These are phyloP conservation scores for Scheffersomyces amazonensis DNA, from an alignment of 805 yeast genomes.

Conservation along the genomic window DNA sequence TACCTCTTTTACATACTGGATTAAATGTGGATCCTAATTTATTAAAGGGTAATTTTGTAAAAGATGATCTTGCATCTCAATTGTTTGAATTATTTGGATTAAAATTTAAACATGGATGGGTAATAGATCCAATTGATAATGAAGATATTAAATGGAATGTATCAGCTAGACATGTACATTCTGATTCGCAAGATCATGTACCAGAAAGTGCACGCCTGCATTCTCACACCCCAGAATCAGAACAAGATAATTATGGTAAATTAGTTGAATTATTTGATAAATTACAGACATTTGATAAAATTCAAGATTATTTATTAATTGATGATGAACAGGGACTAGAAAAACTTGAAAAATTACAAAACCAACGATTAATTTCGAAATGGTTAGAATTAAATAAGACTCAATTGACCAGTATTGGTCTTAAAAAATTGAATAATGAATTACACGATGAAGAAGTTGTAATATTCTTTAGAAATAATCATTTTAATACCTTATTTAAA, in stretches of 20 bases:
- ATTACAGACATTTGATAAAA: constrained; percentile 44
- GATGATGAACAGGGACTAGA: constrained; percentile 10
- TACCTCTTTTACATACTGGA: constrained; percentile 70
- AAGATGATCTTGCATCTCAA: constrained; percentile 48
- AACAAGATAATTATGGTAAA: constrained; percentile 10
- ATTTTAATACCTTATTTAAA: constrained; percentile 71
- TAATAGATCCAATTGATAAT: constrained; percentile 40
- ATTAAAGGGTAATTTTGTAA: constrained; percentile 47
- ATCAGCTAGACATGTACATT: background rate
- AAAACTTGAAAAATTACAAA: constrained; percentile 8
- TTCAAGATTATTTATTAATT: constrained; percentile 53
- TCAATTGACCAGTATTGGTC: constrained; percentile 73
- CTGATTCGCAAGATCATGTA: background rate
- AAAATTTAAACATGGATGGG: constrained; percentile 82
- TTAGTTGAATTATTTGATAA: constrained; percentile 17
- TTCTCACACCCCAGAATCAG: no score
- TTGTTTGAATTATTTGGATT: constrained; percentile 60
- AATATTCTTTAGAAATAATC: constrained; percentile 86
- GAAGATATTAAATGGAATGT: constrained; percentile 5
- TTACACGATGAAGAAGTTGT: constrained; percentile 55
- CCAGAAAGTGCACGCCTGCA: no score
- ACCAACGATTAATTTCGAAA: constrained; percentile 15
- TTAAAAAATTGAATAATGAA: constrained; percentile 41
- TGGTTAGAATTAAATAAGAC: constrained; percentile 63
- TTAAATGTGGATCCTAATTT: constrained; percentile 70